Evolutionary conservation across 108 stramenopile species (phyloP).

Genomic region (Nitzschia sp.): DNA sequence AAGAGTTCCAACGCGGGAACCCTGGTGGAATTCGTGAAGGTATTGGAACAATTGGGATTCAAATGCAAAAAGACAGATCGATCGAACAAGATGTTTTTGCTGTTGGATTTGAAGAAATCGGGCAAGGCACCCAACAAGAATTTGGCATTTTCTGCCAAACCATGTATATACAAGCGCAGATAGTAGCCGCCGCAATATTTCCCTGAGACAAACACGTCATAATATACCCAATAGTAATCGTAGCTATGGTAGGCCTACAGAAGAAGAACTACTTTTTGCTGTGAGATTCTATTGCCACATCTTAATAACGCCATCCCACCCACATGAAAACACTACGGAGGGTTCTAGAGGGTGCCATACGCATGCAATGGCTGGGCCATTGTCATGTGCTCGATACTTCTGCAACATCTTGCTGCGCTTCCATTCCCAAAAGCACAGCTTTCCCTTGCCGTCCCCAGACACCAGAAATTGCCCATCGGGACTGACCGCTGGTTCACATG

Average conservation of each 20-base stretch:
- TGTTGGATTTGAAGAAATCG: constrained; percentile 80
- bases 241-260: background rate
- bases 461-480: constrained; percentile 94
- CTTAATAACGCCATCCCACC: constrained; percentile 99
- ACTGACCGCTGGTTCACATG: constrained; percentile 89
- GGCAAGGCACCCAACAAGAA: constrained; percentile 62
- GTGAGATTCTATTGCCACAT: constrained; percentile 88
- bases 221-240: background rate
- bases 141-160: constrained; percentile 70
- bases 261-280: background rate
- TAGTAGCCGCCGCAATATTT: constrained; percentile 19
- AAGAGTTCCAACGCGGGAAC: constrained; percentile 33
- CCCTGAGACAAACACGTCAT: background rate
- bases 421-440: constrained; percentile 97
- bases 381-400: constrained; percentile 90
- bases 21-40: constrained; percentile 58
- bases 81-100: constrained; percentile 93
- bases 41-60: constrained; percentile 78
- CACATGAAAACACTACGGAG: constrained; percentile 90
- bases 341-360: constrained; percentile 97
- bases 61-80: constrained; percentile 61
- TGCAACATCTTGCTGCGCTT: constrained; percentile 73
- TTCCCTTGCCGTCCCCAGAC: constrained; percentile 95
- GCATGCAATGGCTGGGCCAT: constrained; percentile 89
- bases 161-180: constrained; percentile 87